phyloP scores from a whole-genome alignment of 2,329 filamentous ascomycete genomes.

The Coniochaeta prunicola region DNA sequence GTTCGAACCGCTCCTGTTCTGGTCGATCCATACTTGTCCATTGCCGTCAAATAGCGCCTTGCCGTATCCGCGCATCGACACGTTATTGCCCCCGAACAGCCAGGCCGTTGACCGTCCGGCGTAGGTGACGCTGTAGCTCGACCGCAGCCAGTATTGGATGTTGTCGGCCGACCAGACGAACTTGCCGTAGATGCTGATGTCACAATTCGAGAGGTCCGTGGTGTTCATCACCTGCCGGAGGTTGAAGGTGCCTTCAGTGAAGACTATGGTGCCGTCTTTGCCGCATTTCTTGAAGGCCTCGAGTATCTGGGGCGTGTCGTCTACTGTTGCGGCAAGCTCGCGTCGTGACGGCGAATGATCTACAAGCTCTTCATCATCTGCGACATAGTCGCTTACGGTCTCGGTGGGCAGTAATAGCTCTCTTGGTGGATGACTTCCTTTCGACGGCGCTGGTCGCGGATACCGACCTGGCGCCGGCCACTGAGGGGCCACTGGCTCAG shows the following conservation, averaged over 20 bases:
- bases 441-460: conserved; percentile 8
- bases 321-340: conserved; percentile 11
- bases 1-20: conserved; percentile 32
- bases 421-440: neutral
- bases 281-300: conserved; percentile 41
- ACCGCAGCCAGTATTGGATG: conserved; percentile 38
- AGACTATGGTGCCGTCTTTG: conserved; percentile 40
- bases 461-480: conserved; percentile 4
- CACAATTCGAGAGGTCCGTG: conserved; percentile 34
- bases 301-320: conserved; percentile 44
- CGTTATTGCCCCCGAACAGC: conserved; percentile 39
- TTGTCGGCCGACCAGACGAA: conserved; percentile 32
- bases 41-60: conserved; percentile 37
- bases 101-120: conserved; percentile 42
- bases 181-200: conserved; percentile 39
- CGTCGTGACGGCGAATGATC: neutral
- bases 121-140: conserved; percentile 37
- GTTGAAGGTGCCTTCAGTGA: conserved; percentile 39
- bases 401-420: neutral
- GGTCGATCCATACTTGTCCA: conserved; percentile 37
- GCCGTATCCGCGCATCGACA: conserved; percentile 40
- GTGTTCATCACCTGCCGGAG: conserved; percentile 42
- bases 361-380: neutral
- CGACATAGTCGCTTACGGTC: neutral
- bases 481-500: neutral